Conservation (phyloP, 768 basidiomycete species). For the Floccularia luteovirens region DNA sequence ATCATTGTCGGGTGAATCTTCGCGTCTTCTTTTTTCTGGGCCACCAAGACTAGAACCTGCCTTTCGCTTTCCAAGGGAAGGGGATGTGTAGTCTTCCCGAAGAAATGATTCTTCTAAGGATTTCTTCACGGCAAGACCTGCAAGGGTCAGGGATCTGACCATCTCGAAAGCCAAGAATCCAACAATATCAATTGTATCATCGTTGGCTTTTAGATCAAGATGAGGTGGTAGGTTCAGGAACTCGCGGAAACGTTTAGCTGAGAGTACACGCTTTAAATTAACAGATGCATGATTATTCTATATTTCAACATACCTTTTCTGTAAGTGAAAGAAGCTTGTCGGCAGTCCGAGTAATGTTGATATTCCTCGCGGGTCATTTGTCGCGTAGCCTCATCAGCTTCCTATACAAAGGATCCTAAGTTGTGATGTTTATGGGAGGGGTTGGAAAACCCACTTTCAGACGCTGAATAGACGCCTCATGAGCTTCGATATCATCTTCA, state of each 20-base stretch:
- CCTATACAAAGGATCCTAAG: constrained; percentile 31
- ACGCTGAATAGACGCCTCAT: constrained; percentile 87
- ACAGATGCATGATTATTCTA: neutral
- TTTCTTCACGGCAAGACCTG: constrained; percentile 79
- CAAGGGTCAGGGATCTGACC: constrained; percentile 88
- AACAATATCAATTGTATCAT: constrained; percentile 94
- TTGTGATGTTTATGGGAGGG: neutral
- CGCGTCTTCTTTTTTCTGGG: constrained; percentile 47
- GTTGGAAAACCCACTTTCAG: constrained; percentile 46
- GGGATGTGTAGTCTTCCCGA: constrained; percentile 58
- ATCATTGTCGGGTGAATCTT: constrained; percentile 55
- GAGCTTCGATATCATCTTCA: constrained; percentile 92
- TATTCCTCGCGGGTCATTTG: constrained; percentile 98
- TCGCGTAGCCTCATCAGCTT: constrained; percentile 91
- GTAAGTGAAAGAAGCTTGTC: constrained; percentile 95
- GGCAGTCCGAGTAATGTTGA: constrained; percentile 93
- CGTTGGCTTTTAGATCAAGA: constrained; percentile 84
- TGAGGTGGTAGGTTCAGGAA: constrained; percentile 86
- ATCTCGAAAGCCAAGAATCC: constrained; percentile 97
- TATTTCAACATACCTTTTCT: constrained; percentile 67
- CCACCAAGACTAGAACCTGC: constrained; percentile 29
- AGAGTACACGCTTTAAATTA: neutral
- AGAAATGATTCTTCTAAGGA: constrained; percentile 67
- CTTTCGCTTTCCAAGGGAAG: constrained; percentile 67
- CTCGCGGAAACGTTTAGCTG: constrained; percentile 92